Percentiles rank a stretch among this genome's conserved stretches.
Conservation (phyloP, 345 rosid species). For the Arabidopsis thaliana region TAIR10.1 NC_003076.8:5662001-5662500, state of each 20-base stretch:
- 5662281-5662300: conserved; percentile 22
- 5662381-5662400: conserved; percentile 19
- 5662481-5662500: conserved; percentile 20
- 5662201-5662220: conserved; percentile 36
- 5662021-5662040: conserved; percentile 42
- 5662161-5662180: conserved; percentile 29
- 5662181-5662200: conserved; percentile 25
- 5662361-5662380: conserved; percentile 4
- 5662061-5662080: conserved; percentile 48
- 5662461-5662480: background rate
- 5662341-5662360: conserved; percentile 3
- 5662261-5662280: conserved; percentile 26
- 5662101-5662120: conserved; percentile 8
- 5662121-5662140: background rate
- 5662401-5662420: conserved; percentile 12
- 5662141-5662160: conserved; percentile 40
- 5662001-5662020: conserved; percentile 35
- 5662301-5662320: background rate
- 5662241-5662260: conserved; percentile 33
- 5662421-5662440: background rate
- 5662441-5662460: conserved; percentile 27
- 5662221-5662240: conserved; percentile 29
- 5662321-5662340: conserved; percentile 2
- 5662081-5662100: conserved; percentile 39
- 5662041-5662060: conserved; percentile 44